Conservation (phyloP, 176 grass and related monocot species). For the Cocos nucifera region DNA sequence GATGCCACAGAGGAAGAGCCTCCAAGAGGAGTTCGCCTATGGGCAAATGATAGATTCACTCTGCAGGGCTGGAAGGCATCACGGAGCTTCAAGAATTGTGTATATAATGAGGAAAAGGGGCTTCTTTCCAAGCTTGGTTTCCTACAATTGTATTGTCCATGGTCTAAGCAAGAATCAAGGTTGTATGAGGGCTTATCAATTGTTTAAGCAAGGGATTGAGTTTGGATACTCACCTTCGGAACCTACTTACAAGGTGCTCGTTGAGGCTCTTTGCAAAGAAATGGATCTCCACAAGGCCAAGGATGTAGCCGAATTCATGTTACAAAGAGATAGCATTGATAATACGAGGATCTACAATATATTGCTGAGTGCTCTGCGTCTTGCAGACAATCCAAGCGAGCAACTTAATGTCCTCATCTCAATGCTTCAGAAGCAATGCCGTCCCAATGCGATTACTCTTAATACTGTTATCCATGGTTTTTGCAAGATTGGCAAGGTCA, state of each 20-base stretch:
- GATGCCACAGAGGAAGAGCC: constrained; percentile 45
- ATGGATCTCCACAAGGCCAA: constrained; percentile 64
- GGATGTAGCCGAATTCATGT: constrained; percentile 56
- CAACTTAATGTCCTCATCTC: constrained; percentile 66
- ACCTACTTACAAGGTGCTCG: constrained; percentile 54
- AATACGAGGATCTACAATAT: constrained; percentile 78
- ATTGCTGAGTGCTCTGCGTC: constrained; percentile 52
- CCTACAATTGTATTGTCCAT: constrained; percentile 89
- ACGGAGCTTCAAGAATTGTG: constrained; percentile 66
- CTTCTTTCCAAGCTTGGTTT: constrained; percentile 40
- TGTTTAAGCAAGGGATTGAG: constrained; percentile 52
- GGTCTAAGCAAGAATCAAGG: constrained; percentile 52
- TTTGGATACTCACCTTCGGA: constrained; percentile 47
- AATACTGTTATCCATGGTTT: constrained; percentile 88
- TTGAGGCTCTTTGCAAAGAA: constrained; percentile 57
- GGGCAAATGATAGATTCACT: constrained; percentile 76
- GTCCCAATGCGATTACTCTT: constrained; percentile 61
- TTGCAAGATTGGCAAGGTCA: constrained; percentile 58
- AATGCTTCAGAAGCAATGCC: constrained; percentile 71
- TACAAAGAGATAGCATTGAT: constrained; percentile 14
- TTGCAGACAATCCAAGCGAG: constrained; percentile 53
- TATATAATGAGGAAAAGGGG: constrained; percentile 82
- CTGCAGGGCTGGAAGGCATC: constrained; percentile 50
- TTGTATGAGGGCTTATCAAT: constrained; percentile 56
- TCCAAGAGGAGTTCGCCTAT: constrained; percentile 50